Percentiles rank a stretch among this genome's conserved stretches.
phyloP scores from a whole-genome alignment of 768 basidiomycete species.

The Tremella fuciformis region DNA sequence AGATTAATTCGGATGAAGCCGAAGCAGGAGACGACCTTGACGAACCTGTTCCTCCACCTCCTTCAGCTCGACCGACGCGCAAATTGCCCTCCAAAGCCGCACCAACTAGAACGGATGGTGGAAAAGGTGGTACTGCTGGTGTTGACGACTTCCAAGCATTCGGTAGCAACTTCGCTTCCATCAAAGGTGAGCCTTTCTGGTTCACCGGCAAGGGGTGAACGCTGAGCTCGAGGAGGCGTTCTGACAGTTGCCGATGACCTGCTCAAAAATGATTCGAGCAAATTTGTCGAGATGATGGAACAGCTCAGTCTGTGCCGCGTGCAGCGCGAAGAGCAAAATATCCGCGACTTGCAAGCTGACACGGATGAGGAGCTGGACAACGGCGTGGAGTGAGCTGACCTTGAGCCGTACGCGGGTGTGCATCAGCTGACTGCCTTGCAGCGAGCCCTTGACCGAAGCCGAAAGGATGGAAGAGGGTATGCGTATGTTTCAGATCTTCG shows the following conservation, averaged over 20 bases:
- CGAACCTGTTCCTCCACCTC: slow-evolving; percentile 57
- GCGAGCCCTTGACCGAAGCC: slow-evolving; percentile 71
- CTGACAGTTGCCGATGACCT: slow-evolving; percentile 98
- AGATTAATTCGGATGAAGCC: slow-evolving; percentile 55
- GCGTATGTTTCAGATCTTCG: slow-evolving; percentile 99
- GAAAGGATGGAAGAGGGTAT: slow-evolving; percentile 99
- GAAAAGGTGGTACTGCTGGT: neutral
- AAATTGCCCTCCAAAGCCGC: slow-evolving; percentile 28
- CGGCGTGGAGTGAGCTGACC: slow-evolving; percentile 55
- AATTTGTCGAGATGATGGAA: slow-evolving; percentile 99
- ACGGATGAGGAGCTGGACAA: slow-evolving; percentile 64
- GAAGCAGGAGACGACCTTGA: slow-evolving; percentile 64
- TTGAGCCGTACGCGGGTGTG: neutral
- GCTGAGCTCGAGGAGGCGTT: slow-evolving; percentile 70
- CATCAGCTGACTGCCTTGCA: slow-evolving; percentile 17
- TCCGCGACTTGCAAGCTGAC: slow-evolving; percentile 63
- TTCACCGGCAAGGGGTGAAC: slow-evolving; percentile 26
- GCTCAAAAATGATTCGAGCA: slow-evolving; percentile 96
- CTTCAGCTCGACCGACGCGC: slow-evolving; percentile 22
- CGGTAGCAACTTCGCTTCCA: slow-evolving; percentile 71
- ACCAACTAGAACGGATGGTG: slow-evolving; percentile 30
- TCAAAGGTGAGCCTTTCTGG: slow-evolving; percentile 55
- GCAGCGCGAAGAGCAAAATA: slow-evolving; percentile 76
- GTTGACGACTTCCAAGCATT: slow-evolving; percentile 72
- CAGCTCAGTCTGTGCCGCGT: slow-evolving; percentile 91